Conservation (phyloP, 2,329 filamentous ascomycete species). For the Penicillium freii region DNA sequence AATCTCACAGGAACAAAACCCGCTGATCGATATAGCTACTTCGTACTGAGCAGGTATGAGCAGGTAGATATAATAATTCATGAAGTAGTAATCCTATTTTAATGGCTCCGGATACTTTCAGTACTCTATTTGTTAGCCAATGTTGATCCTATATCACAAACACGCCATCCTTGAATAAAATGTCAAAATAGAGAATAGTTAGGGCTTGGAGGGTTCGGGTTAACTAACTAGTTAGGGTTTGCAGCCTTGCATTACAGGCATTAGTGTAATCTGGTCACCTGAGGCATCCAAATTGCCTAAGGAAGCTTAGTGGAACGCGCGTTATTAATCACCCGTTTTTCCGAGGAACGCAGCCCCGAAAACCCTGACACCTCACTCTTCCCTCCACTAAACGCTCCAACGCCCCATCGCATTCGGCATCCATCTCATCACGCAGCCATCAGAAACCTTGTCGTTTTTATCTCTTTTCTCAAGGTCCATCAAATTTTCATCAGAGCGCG, state of each 20-base stretch:
- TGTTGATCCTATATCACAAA: no score
- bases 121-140: no score
- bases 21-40: background rate
- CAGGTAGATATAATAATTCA: background rate
- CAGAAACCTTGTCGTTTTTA: background rate
- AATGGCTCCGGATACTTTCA: background rate
- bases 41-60: background rate
- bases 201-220: no score
- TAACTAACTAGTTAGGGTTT: no score
- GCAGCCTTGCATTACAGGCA: background rate
- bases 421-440: background rate
- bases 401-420: background rate
- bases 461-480: background rate
- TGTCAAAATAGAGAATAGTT: no score
- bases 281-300: background rate
- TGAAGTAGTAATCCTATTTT: background rate
- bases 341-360: conserved; percentile 2
- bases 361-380: background rate
- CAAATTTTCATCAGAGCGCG: background rate
- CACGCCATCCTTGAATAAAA: no score
- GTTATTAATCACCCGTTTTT: background rate
- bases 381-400: background rate
- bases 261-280: accelerated
- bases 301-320: background rate
- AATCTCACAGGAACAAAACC: background rate